These are phyloP conservation scores for Nemania sp. DNA, from an alignment of 2,329 filamentous ascomycete species.

Conservation along the genomic window DNA sequence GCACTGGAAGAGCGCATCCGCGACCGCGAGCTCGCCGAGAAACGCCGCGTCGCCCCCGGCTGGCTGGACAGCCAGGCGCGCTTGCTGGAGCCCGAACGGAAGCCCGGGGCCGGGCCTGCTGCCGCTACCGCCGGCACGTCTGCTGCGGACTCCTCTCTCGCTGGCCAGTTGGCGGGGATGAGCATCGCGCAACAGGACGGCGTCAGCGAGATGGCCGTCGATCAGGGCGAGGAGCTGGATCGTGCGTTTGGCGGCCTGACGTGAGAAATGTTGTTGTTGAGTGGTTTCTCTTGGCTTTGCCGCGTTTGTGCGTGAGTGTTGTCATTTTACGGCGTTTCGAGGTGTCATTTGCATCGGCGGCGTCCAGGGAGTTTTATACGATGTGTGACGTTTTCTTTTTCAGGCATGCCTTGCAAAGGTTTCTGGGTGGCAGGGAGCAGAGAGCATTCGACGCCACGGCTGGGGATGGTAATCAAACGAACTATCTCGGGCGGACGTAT, in stretches of 20 bases:
- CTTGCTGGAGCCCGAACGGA: conserved; percentile 69
- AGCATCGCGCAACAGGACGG: conserved; percentile 33
- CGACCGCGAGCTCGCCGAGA: conserved; percentile 74
- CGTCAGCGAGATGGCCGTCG: conserved; percentile 48
- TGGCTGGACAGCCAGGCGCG: conserved; percentile 77
- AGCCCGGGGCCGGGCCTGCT: conserved; percentile 22
- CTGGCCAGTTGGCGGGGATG: conserved; percentile 39
- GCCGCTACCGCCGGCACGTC: too few relatives aligned
- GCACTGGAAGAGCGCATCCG: conserved; percentile 71
- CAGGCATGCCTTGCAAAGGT: not conserved
- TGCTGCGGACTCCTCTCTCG: conserved; percentile 3
- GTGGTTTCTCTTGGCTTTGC: not conserved
- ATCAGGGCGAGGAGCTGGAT: conserved; percentile 61
- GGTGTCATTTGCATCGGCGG: conserved; percentile 5
- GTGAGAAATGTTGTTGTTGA: conserved; percentile 15
- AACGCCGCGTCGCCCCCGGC: conserved; percentile 76
- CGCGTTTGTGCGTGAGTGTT: not conserved
- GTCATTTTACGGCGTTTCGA: not conserved
- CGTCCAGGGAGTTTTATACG: not conserved
- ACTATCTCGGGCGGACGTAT: not conserved
- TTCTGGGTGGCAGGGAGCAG: not conserved
- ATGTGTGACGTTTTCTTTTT: not conserved
- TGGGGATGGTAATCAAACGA: not conserved
- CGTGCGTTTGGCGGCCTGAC: conserved; percentile 56
- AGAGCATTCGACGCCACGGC: not conserved